These are phyloP conservation scores for Fusarium neocosmosporiellum DNA, from an alignment of 2,329 filamentous ascomycete genomes.

Conservation along the genomic window DNA sequence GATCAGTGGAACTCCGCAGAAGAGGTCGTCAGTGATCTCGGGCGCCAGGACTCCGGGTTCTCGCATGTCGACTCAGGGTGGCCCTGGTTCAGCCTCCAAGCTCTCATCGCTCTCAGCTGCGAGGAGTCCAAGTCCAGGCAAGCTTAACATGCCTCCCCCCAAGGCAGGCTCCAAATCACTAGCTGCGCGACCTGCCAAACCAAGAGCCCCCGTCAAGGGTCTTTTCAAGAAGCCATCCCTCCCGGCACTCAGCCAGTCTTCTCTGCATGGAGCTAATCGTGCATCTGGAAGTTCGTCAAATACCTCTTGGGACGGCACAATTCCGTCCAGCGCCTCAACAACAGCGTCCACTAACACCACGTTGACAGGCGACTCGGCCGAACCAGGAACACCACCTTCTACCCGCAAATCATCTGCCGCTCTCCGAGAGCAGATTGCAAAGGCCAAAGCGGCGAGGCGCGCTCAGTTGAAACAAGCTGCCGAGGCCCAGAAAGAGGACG, in stretches of 20 bases:
- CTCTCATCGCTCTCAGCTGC: slow-evolving; percentile 41
- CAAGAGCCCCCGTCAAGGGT: slow-evolving; percentile 64
- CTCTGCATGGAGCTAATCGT: slow-evolving; percentile 22
- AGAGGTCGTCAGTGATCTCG: slow-evolving; percentile 35
- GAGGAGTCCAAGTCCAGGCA: slow-evolving; percentile 55
- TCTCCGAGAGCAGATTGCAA: slow-evolving; percentile 90
- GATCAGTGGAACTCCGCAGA: slow-evolving; percentile 58
- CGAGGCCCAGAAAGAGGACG: slow-evolving; percentile 16
- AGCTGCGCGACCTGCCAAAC: slow-evolving; percentile 58
- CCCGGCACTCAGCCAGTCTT: slow-evolving; percentile 50
- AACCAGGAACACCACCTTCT: slow-evolving; percentile 38
- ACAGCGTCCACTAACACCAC: slow-evolving; percentile 26
- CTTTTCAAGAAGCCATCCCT: slow-evolving; percentile 67
- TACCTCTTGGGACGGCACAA: slow-evolving; percentile 46
- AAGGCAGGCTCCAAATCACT: slow-evolving; percentile 61
- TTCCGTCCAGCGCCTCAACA: slow-evolving; percentile 38
- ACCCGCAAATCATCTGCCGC: slow-evolving; percentile 78
- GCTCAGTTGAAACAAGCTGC: slow-evolving; percentile 57
- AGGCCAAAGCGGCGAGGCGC: slow-evolving; percentile 85
- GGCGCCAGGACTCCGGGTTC: slow-evolving; percentile 40
- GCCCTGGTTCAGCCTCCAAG: slow-evolving; percentile 41
- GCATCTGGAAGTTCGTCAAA: slow-evolving; percentile 32
- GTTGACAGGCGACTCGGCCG: slow-evolving; percentile 17
- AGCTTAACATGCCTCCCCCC: slow-evolving; percentile 44
- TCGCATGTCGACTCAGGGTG: slow-evolving; percentile 34